These are phyloP conservation scores for Harringtonia lauricola DNA, from an alignment of 2,329 filamentous ascomycete species.

Conservation along the genomic window DNA sequence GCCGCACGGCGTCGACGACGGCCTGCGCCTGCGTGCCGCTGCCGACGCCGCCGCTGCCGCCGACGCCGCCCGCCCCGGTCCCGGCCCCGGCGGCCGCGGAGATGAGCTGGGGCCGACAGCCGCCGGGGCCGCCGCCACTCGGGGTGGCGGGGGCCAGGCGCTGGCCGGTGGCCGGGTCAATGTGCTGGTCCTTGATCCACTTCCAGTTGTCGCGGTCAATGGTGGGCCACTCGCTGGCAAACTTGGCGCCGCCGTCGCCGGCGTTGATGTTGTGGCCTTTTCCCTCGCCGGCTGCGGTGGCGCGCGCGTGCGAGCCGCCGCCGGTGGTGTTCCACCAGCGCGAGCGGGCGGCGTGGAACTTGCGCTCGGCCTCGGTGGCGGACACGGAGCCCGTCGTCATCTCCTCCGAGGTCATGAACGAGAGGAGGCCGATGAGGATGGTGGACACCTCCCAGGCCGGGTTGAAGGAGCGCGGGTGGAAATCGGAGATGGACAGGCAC, in stretches of 20 bases:
- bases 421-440: constrained; percentile 85
- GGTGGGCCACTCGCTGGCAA: constrained; percentile 81
- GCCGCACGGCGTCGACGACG: constrained; percentile 66
- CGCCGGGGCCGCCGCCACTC: constrained; percentile 22
- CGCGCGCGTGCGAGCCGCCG: constrained; percentile 58
- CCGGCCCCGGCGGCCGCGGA: constrained; percentile 33
- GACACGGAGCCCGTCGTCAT: constrained; percentile 92
- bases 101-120: constrained; percentile 42
- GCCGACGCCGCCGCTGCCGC: constrained; percentile 39
- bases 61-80: constrained; percentile 33
- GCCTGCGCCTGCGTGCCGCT: constrained; percentile 54
- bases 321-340: constrained; percentile 97
- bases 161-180: constrained; percentile 68
- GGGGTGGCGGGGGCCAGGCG: constrained; percentile 34
- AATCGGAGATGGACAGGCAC: constrained; percentile 93
- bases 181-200: constrained; percentile 76
- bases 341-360: constrained; percentile 63
- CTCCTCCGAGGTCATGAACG: constrained; percentile 97
- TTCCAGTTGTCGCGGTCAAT: constrained; percentile 80
- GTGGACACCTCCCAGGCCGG: constrained; percentile 97
- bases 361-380: constrained; percentile 65
- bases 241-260: constrained; percentile 87
- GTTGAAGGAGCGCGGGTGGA: constrained; percentile 96
- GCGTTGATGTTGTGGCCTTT: constrained; percentile 82
- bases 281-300: constrained; percentile 48